A percentile compares a stretch with the other conserved stretches of the same genome.
These are phyloP conservation scores for Martensiomyces pterosporus DNA, from an alignment of 192 early-diverging fungal genomes.

Conservation along the genomic window DNA sequence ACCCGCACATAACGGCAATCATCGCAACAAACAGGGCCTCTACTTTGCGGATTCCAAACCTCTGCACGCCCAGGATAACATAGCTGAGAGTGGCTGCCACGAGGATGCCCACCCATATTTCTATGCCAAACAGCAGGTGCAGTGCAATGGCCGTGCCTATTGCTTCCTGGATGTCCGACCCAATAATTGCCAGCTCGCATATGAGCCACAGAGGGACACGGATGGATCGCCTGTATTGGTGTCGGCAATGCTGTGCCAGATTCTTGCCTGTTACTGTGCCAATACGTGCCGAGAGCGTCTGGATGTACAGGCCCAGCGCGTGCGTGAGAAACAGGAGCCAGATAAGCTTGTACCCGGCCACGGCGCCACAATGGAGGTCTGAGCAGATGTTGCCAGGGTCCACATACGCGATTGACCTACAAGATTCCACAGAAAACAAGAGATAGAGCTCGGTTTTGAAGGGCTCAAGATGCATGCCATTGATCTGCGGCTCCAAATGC, in stretches of 20 bases:
- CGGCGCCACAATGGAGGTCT: slow-evolving; percentile 66
- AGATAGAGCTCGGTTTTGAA: no score
- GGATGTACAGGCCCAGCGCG: slow-evolving; percentile 58
- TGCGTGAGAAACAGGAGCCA: slow-evolving; percentile 66
- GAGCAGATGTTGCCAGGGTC: slow-evolving; percentile 70
- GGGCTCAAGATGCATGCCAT: no score
- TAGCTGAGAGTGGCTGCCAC: slow-evolving; percentile 78
- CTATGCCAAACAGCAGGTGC: slow-evolving; percentile 67
- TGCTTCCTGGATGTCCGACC: slow-evolving; percentile 72
- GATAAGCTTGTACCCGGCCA: slow-evolving; percentile 61
- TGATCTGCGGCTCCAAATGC: no score
- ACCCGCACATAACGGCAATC: slow-evolving; percentile 67
- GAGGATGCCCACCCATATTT: slow-evolving; percentile 68
- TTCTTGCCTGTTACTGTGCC: slow-evolving; percentile 65
- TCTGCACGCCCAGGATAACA: slow-evolving; percentile 63
- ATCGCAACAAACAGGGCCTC: slow-evolving; percentile 71
- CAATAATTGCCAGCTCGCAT: slow-evolving; percentile 65
- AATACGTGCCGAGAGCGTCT: slow-evolving; percentile 56
- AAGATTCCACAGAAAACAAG: not conserved
- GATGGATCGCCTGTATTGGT: slow-evolving; percentile 38
- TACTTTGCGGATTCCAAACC: slow-evolving; percentile 61
- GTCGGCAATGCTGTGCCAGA: slow-evolving; percentile 54
- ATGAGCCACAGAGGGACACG: slow-evolving; percentile 54
- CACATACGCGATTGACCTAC: slow-evolving; percentile 62
- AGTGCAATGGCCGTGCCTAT: slow-evolving; percentile 90